Percentiles rank a stretch among this genome's conserved stretches.
phyloP scores from a whole-genome alignment of 139 green algal species.

The Chlamydomonas asymmetrica region DNA sequence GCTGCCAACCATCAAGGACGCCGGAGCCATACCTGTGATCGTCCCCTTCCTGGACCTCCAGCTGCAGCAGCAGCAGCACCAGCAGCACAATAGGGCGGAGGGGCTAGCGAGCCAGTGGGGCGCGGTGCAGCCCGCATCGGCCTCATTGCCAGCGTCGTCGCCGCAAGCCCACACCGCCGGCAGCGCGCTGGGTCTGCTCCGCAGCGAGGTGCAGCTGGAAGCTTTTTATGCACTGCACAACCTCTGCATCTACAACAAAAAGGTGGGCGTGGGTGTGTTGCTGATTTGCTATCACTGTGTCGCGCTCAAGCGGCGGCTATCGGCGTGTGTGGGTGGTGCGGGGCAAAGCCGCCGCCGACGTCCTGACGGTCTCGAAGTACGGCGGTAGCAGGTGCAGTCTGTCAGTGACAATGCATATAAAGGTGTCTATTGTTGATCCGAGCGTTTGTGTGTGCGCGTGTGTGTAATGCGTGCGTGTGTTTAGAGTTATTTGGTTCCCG shows the following conservation, averaged over 20 bases:
- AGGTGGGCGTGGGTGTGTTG: slow-evolving; percentile 17
- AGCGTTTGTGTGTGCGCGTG: no score
- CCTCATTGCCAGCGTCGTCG: neutral
- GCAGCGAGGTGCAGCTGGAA: slow-evolving; percentile 54
- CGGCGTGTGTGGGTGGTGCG: no score
- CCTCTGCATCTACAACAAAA: slow-evolving; percentile 79
- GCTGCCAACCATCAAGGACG: slow-evolving; percentile 54
- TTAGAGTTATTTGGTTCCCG: no score
- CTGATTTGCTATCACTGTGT: no score
- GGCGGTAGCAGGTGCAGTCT: no score
- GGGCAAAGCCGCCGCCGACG: no score
- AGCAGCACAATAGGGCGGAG: neutral
- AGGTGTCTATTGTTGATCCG: no score
- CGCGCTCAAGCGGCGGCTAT: no score
- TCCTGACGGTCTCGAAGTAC: no score
- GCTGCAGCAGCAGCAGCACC: slow-evolving; percentile 45
- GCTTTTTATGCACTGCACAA: slow-evolving; percentile 75
- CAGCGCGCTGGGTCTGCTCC: neutral
- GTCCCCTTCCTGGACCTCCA: slow-evolving; percentile 54
- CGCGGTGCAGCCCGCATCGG: neutral
- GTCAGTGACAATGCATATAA: no score
- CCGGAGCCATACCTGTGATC: slow-evolving; percentile 55
- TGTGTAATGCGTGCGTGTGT: no score
- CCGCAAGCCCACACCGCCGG: neutral
- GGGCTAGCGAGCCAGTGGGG: neutral